Evolutionary conservation across 2,329 filamentous ascomycete species (phyloP), one percentile per base, ranked within the genome.

Genomic region (Phyllosticta ampelicida): DNA sequence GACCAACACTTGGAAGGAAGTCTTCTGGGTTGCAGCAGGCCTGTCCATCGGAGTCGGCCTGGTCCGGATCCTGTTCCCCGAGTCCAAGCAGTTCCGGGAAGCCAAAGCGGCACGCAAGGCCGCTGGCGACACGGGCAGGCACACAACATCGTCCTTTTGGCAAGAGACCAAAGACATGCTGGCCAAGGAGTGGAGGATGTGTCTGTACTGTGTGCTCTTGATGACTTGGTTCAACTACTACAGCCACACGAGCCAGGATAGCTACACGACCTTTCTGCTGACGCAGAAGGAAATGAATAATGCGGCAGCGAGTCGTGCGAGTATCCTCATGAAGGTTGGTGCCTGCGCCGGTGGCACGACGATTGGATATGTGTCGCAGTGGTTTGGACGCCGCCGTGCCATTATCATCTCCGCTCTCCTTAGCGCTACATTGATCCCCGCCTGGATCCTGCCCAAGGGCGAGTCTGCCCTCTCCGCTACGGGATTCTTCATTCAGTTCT

Each of bases 261-360:
- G 81, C 53, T 91, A 90, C 74, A 90, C 87, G 0, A 90, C 87
- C 2, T 90, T 90, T 68, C 86, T 91, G 85, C 77, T 86, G 48
- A 79, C 79, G 4, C 80, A 89, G 64, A 90, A 91, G 72, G 82
- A 84, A 62, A 77, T 91, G 60, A 66, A 77, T 57, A 86, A 88
- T 65, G 67, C 75, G 1, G 78, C 77, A 0, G 85, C 87, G 4
- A 86, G 80, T 8, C 82, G 86, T n/a, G 86, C 86, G 16, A 86
- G 82, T n/a, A 90, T 91, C 63, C 72, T 91, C 60, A 90, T 89
- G 84, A 90, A 90, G 73, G 83, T 80, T 1, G 87, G 88, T 23
- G 86, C 87, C 50, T 87, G 86, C 64, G 81, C 89, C 1, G 87
- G 86, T 30, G 86, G 86, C 23, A 85, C 83, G 49, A 81, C 86